phyloP scores from a whole-genome alignment of 768 basidiomycete genomes.

The Pisolithus tinctorius region DNA sequence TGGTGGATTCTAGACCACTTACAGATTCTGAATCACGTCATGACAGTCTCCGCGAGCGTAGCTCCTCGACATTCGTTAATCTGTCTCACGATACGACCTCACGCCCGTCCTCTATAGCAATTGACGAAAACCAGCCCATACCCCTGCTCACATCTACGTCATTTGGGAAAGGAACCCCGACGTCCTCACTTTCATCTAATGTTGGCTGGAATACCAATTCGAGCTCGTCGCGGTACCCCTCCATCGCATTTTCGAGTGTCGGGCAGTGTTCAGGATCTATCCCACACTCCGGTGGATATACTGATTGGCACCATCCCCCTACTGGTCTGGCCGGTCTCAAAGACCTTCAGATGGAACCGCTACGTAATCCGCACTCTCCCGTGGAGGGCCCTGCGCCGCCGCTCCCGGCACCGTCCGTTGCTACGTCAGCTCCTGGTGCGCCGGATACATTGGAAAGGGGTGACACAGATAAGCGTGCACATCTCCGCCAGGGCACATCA shows the following conservation, averaged over 20 bases:
- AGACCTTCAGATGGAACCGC: conserved; percentile 6
- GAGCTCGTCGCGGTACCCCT: conserved; percentile 23
- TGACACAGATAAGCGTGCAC: conserved; percentile 12
- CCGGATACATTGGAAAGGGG: not conserved
- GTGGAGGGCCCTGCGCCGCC: conserved; percentile 5
- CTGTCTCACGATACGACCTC: conserved; percentile 8
- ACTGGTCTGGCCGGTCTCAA: conserved; percentile 16
- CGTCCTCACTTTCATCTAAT: conserved; percentile 13
- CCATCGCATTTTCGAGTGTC: conserved; percentile 16
- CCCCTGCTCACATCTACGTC: conserved; percentile 21
- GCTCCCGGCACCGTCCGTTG: not conserved
- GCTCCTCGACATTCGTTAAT: conserved; percentile 5
- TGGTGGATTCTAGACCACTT: not conserved
- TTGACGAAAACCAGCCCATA: conserved; percentile 1
- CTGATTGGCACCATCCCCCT: conserved; percentile 21
- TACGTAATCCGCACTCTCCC: conserved; percentile 19
- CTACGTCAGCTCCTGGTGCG: not conserved
- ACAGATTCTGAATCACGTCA: not conserved
- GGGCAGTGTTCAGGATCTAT: conserved; percentile 4
- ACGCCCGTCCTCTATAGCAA: conserved; percentile 3
- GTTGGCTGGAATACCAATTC: conserved; percentile 9
- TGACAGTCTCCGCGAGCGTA: not conserved
- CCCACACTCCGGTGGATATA: conserved; percentile 7
- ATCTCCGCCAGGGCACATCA: conserved; percentile 12
- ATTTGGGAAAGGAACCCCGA: conserved; percentile 19